Conservation (phyloP, 108 stramenopile species). For the Parmales sp. region DNA sequence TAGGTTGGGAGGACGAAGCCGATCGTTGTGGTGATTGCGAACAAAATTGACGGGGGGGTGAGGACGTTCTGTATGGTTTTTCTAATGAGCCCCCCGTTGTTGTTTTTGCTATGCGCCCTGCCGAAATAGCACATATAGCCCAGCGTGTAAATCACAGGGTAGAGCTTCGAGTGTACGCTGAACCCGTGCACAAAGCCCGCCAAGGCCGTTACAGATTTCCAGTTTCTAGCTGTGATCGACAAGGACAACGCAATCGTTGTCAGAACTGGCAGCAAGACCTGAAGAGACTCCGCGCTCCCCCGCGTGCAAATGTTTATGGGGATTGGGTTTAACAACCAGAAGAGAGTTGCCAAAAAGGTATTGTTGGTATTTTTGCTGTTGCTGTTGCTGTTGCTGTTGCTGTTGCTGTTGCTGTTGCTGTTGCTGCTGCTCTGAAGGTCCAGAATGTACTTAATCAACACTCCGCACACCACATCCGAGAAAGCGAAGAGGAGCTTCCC, state of each 20-base stretch:
- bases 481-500: constrained; percentile 13
- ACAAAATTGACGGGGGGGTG: no score
- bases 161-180: constrained; percentile 69
- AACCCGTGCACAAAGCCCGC: constrained; percentile 66
- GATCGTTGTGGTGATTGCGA: no score
- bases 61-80: no score
- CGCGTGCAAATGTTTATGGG: constrained; percentile 88
- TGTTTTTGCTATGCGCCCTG: constrained; percentile 16
- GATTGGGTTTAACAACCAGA: constrained; percentile 80
- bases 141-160: constrained; percentile 72
- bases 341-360: constrained; percentile 17
- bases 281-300: constrained; percentile 72
- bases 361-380: constrained; percentile 5
- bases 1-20: constrained; percentile 49
- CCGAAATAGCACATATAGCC: constrained; percentile 58
- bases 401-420: background rate
- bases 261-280: constrained; percentile 72
- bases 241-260: constrained; percentile 42
- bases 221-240: background rate
- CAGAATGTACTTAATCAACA: constrained; percentile 23
- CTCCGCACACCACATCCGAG: constrained; percentile 24
- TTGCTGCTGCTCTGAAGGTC: constrained; percentile 17
- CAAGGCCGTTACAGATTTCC: constrained; percentile 29
- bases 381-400: background rate
- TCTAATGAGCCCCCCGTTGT: background rate